phyloP scores from a whole-genome alignment of 2,329 filamentous ascomycete species.

The Microthyrium microscopicum region DNA sequence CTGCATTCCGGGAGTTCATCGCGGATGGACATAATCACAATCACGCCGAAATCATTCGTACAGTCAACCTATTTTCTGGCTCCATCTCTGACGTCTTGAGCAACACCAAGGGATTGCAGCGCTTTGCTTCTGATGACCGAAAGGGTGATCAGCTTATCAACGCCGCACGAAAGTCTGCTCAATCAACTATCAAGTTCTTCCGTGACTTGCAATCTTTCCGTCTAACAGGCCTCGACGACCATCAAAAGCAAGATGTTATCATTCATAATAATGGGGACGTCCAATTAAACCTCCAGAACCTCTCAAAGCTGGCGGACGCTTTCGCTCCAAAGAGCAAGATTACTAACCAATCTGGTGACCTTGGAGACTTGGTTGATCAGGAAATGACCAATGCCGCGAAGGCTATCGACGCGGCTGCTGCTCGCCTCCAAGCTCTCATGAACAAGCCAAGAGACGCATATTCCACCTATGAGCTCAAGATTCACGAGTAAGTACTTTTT shows the following conservation, averaged over 20 bases:
- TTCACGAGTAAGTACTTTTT: constrained; percentile 46
- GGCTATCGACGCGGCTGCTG: constrained; percentile 82
- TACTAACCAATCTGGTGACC: constrained; percentile 58
- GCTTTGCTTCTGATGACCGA: constrained; percentile 89
- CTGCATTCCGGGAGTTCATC: constrained; percentile 96
- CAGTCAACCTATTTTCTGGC: constrained; percentile 76
- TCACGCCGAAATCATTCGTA: constrained; percentile 82
- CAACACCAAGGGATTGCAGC: constrained; percentile 88
- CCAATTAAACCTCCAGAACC: constrained; percentile 78
- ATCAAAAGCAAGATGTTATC: constrained; percentile 91
- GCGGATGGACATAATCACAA: constrained; percentile 85
- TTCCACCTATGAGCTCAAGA: constrained; percentile 88
- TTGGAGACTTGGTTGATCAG: constrained; percentile 82
- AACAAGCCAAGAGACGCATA: constrained; percentile 94
- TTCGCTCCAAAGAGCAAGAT: constrained; percentile 86
- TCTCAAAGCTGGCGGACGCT: constrained; percentile 83
- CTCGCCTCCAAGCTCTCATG: constrained; percentile 76
- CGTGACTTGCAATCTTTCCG: constrained; percentile 85
- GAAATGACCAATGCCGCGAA: constrained; percentile 89
- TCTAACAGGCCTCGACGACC: constrained; percentile 71
- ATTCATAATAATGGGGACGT: constrained; percentile 96
- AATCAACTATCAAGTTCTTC: constrained; percentile 87
- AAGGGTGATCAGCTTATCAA: constrained; percentile 75
- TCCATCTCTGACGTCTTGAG: constrained; percentile 85
- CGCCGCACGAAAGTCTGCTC: constrained; percentile 67